Evolutionary conservation across 2,329 filamentous ascomycete genomes (phyloP).

Genomic region (Fonsecaea pedrosoi): DNA sequence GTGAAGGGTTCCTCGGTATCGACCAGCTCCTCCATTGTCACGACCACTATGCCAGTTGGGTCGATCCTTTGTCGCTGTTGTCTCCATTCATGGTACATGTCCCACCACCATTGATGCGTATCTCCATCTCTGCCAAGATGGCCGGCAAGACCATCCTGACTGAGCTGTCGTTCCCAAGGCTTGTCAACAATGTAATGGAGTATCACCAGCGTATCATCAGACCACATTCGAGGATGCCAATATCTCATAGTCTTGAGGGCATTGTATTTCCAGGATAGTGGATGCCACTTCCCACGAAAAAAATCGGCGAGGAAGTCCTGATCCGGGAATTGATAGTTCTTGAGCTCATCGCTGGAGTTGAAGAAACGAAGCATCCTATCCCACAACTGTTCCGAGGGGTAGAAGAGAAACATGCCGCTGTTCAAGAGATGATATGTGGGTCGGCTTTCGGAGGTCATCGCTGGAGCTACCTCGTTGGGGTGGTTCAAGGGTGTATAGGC

Average conservation of each 20-base stretch:
- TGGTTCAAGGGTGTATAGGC: conserved; percentile 44
- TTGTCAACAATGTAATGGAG: conserved; percentile 64
- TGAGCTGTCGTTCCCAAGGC: conserved; percentile 58
- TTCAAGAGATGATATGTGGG: conserved; percentile 58
- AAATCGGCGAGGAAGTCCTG: conserved; percentile 61
- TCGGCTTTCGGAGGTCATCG: conserved; percentile 32
- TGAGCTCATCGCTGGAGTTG: conserved; percentile 46
- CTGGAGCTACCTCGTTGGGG: conserved; percentile 42
- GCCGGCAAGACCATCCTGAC: conserved; percentile 53
- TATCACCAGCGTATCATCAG: conserved; percentile 56
- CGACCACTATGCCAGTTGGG: conserved; percentile 22
- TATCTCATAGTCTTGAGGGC: conserved; percentile 62
- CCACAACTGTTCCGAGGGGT: conserved; percentile 50
- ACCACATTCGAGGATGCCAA: conserved; percentile 60
- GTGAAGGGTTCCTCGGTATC: conserved; percentile 33
- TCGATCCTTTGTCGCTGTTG: conserved; percentile 20
- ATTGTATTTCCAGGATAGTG: conserved; percentile 59
- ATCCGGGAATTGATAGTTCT: conserved; percentile 59
- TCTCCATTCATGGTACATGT: conserved; percentile 53
- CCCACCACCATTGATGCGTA: conserved; percentile 63
- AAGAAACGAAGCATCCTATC: conserved; percentile 51
- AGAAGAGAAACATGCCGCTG: conserved; percentile 55
- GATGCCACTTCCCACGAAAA: conserved; percentile 54
- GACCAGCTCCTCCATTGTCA: conserved; percentile 28
- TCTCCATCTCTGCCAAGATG: conserved; percentile 59